Evolutionary conservation across 345 rosid genomes (phyloP).

Genomic region (Eucalyptus regnans): DNA sequence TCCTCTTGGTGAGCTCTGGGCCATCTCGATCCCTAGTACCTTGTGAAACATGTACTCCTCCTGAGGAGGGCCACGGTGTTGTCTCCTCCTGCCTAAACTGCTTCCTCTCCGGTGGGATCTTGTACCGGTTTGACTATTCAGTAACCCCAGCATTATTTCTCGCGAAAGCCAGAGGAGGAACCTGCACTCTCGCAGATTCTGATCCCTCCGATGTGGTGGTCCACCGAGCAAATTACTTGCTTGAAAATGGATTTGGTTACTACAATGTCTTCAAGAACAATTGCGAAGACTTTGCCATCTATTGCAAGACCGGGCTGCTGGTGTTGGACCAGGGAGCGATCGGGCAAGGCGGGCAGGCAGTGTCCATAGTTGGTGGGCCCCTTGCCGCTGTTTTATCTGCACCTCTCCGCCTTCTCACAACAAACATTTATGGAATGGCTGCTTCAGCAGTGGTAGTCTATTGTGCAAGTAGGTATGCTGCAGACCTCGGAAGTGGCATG

Average conservation of each 20-base stretch:
- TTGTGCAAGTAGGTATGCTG: constrained; percentile 3
- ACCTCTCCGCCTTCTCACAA: constrained; percentile 57
- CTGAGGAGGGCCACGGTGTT: constrained; percentile 55
- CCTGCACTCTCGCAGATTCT: not conserved
- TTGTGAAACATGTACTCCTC: constrained; percentile 53
- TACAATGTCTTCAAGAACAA: constrained; percentile 74
- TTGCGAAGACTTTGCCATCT: constrained; percentile 76
- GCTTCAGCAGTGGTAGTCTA: constrained; percentile 39
- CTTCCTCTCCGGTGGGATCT: constrained; percentile 3
- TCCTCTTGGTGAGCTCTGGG: constrained; percentile 64
- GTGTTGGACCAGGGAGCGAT: constrained; percentile 46
- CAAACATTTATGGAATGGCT: constrained; percentile 79
- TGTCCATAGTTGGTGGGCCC: constrained; percentile 68
- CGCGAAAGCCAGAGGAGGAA: constrained; percentile 1
- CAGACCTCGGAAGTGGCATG: constrained; percentile 19
- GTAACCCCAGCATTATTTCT: not conserved
- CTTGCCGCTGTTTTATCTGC: constrained; percentile 68
- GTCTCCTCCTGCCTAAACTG: constrained; percentile 76
- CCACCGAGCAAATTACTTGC: constrained; percentile 10
- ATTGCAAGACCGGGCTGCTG: constrained; percentile 75
- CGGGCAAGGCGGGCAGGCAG: constrained; percentile 86
- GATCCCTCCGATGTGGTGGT: constrained; percentile 1
- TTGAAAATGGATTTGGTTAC: constrained; percentile 49
- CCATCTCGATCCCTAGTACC: constrained; percentile 35
- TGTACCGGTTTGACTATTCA: constrained; percentile 1